Percentiles rank a stretch among this genome's conserved stretches.
phyloP scores from a whole-genome alignment of 2,329 filamentous ascomycete species.

The Alternaria solani region DNA sequence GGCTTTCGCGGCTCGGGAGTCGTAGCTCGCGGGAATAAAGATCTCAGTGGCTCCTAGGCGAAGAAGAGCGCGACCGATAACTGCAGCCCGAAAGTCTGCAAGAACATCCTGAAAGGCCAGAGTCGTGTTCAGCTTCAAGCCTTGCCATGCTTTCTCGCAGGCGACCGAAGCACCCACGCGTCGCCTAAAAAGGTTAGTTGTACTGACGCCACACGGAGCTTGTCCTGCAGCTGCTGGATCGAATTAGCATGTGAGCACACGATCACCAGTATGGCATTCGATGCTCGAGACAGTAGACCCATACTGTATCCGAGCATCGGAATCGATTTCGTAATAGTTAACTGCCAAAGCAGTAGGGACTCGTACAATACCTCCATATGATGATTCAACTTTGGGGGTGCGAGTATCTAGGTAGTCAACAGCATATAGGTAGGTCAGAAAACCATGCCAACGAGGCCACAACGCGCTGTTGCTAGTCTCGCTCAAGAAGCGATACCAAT shows the following conservation, averaged over 20 bases:
- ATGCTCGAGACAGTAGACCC: neutral
- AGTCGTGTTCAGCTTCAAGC: slow-evolving; percentile 12
- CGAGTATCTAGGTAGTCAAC: neutral
- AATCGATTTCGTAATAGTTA: neutral
- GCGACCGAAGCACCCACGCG: slow-evolving; percentile 8
- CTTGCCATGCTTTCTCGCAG: slow-evolving; percentile 18
- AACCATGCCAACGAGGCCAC: neutral
- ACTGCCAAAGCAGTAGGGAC: neutral
- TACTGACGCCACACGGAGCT: slow-evolving; percentile 9
- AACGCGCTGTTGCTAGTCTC: neutral
- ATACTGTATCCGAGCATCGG: neutral
- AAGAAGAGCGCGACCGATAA: neutral
- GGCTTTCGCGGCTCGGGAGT: neutral
- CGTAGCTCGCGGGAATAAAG: neutral
- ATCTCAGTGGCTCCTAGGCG: neutral
- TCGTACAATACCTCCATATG: neutral
- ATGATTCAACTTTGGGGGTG: neutral
- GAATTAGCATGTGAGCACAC: neutral
- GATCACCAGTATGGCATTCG: neutral
- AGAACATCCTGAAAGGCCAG: neutral
- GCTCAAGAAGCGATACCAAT: neutral
- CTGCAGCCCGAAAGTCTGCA: neutral
- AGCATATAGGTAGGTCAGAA: neutral
- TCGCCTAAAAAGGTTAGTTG: slow-evolving; percentile 1
- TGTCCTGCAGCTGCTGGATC: slow-evolving; percentile 1